These are phyloP conservation scores for Vigna unguiculata DNA, from an alignment of 306 rosid species.

Conservation along the genomic window DNA sequence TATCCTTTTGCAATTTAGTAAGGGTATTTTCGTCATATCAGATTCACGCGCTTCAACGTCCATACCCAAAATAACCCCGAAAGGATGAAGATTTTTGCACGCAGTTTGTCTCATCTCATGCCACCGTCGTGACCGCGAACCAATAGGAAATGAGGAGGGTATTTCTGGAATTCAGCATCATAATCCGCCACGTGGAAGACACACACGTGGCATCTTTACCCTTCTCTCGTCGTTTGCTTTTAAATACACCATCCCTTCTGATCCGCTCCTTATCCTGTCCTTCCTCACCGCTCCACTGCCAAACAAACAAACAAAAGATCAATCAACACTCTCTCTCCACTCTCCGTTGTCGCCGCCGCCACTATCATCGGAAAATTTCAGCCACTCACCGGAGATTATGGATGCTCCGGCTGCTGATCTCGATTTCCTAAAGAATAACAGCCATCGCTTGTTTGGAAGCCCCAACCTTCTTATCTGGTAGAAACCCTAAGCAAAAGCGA, in stretches of 20 bases:
- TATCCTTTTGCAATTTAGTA: neutral
- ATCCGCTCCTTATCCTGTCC: slow-evolving; percentile 42
- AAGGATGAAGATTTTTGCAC: slow-evolving; percentile 19
- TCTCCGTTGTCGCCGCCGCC: slow-evolving; percentile 8
- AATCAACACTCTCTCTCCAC: neutral
- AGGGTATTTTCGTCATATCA: slow-evolving; percentile 49
- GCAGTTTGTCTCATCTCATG: slow-evolving; percentile 27
- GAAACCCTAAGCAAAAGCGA: slow-evolving; percentile 72
- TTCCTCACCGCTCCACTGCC: slow-evolving; percentile 32
- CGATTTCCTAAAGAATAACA: slow-evolving; percentile 12
- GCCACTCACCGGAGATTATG: slow-evolving; percentile 44
- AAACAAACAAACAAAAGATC: neutral
- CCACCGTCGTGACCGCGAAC: slow-evolving; percentile 37
- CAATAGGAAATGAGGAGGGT: slow-evolving; percentile 20
- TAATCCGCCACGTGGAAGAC: slow-evolving; percentile 51
- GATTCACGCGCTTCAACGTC: neutral
- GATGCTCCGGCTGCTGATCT: slow-evolving; percentile 25
- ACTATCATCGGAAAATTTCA: neutral
- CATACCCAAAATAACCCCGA: neutral
- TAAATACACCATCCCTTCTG: slow-evolving; percentile 24
- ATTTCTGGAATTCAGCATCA: slow-evolving; percentile 15
- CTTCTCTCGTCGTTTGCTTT: slow-evolving; percentile 3
- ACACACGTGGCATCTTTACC: slow-evolving; percentile 45
- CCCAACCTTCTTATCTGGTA: slow-evolving; percentile 40
- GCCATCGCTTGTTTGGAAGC: slow-evolving; percentile 44